A percentile compares a stretch with the other conserved stretches of the same genome.
phyloP scores from a whole-genome alignment of 345 rosid genomes.

The Camelina sativa region DNA sequence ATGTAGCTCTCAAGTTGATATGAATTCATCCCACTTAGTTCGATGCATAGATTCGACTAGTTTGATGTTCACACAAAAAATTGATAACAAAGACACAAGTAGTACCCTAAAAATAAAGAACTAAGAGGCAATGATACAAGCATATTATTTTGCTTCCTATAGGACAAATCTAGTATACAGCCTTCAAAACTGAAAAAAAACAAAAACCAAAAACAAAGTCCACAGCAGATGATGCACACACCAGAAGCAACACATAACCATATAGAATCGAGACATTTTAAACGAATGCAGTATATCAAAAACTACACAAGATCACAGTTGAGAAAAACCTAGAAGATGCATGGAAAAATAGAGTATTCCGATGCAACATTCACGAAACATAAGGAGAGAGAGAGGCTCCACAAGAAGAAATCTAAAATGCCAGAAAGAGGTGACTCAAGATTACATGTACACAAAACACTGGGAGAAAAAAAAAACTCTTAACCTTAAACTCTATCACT shows the following conservation, averaged over 20 bases:
- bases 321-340: neutral
- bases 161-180: neutral
- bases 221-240: neutral
- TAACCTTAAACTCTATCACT: slow-evolving; percentile 1
- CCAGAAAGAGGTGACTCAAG: neutral
- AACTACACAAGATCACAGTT: neutral
- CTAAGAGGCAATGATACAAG: neutral
- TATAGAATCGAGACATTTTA: neutral
- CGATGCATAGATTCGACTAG: slow-evolving; percentile 7
- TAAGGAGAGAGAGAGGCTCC: neutral
- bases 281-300: neutral
- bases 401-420: neutral
- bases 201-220: neutral
- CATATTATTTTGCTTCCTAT: neutral
- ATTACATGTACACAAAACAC: neutral
- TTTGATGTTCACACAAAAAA: slow-evolving; percentile 3
- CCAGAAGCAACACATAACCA: neutral
- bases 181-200: neutral
- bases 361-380: neutral
- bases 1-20: neutral
- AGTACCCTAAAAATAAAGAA: neutral
- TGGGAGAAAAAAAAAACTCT: neutral
- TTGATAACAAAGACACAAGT: neutral
- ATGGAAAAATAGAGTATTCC: neutral
- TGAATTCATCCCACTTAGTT: neutral